Percentiles rank a stretch among this genome's conserved stretches.
Conservation (phyloP, 345 rosid species). For the Excoecaria agallocha region DNA sequence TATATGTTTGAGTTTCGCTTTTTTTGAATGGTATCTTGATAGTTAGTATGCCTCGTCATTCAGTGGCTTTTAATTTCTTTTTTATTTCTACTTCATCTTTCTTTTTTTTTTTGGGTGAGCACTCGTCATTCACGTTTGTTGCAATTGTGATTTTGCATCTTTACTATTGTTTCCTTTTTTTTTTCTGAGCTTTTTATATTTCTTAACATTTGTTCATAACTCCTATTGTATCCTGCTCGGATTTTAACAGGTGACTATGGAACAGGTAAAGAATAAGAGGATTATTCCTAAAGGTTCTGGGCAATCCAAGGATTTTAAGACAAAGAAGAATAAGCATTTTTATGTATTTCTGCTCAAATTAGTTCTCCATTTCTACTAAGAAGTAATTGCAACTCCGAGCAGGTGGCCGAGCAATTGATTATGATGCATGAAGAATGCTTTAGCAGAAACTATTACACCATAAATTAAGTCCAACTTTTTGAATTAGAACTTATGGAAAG, state of each 20-base stretch:
- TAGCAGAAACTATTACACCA: slow-evolving; percentile 21
- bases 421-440: slow-evolving; percentile 42
- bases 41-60: not conserved
- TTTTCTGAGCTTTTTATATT: not conserved
- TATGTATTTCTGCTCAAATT: not conserved
- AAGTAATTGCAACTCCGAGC: slow-evolving; percentile 2
- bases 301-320: slow-evolving; percentile 59
- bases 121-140: not conserved
- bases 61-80: too few relatives aligned
- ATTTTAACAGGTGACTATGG: not conserved
- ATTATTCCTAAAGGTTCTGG: slow-evolving; percentile 86
- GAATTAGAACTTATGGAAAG: not conserved
- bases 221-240: not conserved
- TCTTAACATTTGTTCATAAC: not conserved
- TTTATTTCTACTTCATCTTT: too few relatives aligned
- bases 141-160: not conserved
- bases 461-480: not conserved
- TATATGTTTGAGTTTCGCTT: too few relatives aligned
- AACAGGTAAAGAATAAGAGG: slow-evolving; percentile 90
- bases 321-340: too few relatives aligned
- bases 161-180: not conserved
- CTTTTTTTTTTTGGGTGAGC: too few relatives aligned
- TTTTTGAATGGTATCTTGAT: too few relatives aligned
- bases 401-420: slow-evolving; percentile 60
- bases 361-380: not conserved